These are phyloP conservation scores for Crucihimalaya himalaica DNA, from an alignment of 345 rosid genomes.

Conservation along the genomic window DNA sequence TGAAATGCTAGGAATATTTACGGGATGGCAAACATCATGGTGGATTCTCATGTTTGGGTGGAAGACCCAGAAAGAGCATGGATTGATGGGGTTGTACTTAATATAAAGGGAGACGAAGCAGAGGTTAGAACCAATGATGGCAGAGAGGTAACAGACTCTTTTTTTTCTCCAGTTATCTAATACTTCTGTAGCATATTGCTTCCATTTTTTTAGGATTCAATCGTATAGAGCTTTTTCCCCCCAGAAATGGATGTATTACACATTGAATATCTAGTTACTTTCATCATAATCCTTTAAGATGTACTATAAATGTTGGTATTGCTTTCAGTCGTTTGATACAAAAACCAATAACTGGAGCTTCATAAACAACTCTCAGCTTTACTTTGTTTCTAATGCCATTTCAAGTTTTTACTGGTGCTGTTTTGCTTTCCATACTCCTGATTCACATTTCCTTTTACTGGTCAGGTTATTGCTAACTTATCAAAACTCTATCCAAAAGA, in stretches of 20 bases:
- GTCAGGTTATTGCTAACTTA: slow-evolving; percentile 57
- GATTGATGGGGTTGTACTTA: slow-evolving; percentile 68
- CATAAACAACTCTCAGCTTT: background rate
- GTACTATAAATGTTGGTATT: background rate
- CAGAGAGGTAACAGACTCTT: slow-evolving; percentile 46
- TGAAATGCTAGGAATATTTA: slow-evolving; percentile 33
- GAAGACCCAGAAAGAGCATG: slow-evolving; percentile 64
- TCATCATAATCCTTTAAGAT: background rate
- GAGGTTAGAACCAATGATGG: slow-evolving; percentile 57
- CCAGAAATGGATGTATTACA: background rate
- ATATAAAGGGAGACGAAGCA: slow-evolving; percentile 56
- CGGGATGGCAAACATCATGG: slow-evolving; percentile 49
- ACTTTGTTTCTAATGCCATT: background rate
- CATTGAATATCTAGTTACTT: background rate
- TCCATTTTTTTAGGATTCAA: background rate
- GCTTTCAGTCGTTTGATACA: background rate
- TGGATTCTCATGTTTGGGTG: slow-evolving; percentile 81
- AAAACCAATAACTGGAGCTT: background rate
- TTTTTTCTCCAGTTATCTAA: slow-evolving; percentile 3
- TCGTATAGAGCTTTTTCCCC: background rate
- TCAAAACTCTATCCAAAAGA: slow-evolving; percentile 64
- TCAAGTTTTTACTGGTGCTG: slow-evolving; percentile 2
- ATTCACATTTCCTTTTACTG: slow-evolving; percentile 18
- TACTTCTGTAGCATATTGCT: background rate
- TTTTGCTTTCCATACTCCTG: slow-evolving; percentile 21